Conservation (phyloP, 129 eudicot species). For the Pseudognaphalium luteoalbum region DNA sequence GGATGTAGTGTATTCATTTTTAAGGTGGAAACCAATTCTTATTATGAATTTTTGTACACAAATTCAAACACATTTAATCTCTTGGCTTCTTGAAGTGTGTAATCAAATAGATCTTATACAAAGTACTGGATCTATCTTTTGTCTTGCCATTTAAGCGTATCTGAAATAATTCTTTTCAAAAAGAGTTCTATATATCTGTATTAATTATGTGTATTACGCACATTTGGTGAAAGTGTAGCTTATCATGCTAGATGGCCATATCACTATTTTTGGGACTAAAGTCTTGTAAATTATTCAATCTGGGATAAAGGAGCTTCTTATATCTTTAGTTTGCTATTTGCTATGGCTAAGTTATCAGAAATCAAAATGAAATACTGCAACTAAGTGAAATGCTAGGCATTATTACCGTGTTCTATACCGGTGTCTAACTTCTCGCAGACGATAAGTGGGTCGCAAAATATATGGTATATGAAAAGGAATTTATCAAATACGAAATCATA, state of each 20-base stretch:
- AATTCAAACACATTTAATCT: neutral
- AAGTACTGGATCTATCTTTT: neutral
- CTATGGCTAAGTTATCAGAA: neutral
- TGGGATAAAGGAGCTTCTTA: slow-evolving; percentile 4
- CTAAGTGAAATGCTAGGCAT: neutral
- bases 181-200: too few relatives aligned
- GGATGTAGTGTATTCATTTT: neutral
- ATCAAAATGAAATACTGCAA: neutral
- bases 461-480: neutral
- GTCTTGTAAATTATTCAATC: neutral
- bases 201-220: neutral
- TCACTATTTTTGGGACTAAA: neutral
- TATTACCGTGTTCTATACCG: neutral
- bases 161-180: neutral
- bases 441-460: neutral
- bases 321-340: slow-evolving; percentile 7
- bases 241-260: slow-evolving; percentile 4
- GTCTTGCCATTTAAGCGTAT: neutral
- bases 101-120: neutral
- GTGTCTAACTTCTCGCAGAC: neutral
- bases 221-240: slow-evolving; percentile 9
- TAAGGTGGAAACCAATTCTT: slow-evolving; percentile 11
- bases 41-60: neutral
- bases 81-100: neutral
- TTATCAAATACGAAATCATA: neutral